Base-by-base conservation (phyloP, 2,329 filamentous ascomycete species). In the Uncinocarpus reesii region DNA sequence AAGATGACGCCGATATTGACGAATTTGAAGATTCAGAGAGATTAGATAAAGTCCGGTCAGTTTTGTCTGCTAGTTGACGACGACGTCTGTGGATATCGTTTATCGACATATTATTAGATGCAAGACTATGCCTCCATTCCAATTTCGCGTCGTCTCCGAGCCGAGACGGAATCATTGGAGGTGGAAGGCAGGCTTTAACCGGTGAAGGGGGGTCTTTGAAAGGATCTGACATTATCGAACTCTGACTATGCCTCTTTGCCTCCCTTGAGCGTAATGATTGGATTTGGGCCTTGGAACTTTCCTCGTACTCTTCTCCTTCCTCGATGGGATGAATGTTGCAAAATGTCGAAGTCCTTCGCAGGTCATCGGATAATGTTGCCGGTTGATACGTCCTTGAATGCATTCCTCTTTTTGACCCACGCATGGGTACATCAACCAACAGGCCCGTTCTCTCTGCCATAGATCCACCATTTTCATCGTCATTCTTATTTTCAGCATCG, bases 241-340 rank as follows among this genome's bases (percentile, higher is more conserved):
- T 36, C 20, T 48, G 52, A 44, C 49, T 53, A 35, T 48, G 24
- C 13, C 49, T 35, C 40, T 46, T 46, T 53, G 35, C 54, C 51
- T 51, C 52, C 47, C 42, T 54, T 26, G 49, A 41, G 44, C 8
- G 29, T 31, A 21, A 10, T 26, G 56, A 52, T 43, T 53, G 51
- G 32, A 7, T 18, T 5, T 23, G 21, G 23, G 47, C 11, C 15
- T 26, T 40, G 37, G 36, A n/a, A 51, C 51, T 41, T 49, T 68
- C 68, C 49, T 78, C 75, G 43, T 79, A 75, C 53, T 81, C 79
- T 50, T 81, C 79, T 10, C 73, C 65, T 58, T 80, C 77, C 31
- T 80, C 78, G 38, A 83, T 83, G 0, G 78, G 76, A 57, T 80
- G 78, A 21, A 82, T 82, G 20, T 70, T 66, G 2, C 73, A 73